phyloP scores from a whole-genome alignment of 257 asterid species.

The Verbascum thapsus region DNA sequence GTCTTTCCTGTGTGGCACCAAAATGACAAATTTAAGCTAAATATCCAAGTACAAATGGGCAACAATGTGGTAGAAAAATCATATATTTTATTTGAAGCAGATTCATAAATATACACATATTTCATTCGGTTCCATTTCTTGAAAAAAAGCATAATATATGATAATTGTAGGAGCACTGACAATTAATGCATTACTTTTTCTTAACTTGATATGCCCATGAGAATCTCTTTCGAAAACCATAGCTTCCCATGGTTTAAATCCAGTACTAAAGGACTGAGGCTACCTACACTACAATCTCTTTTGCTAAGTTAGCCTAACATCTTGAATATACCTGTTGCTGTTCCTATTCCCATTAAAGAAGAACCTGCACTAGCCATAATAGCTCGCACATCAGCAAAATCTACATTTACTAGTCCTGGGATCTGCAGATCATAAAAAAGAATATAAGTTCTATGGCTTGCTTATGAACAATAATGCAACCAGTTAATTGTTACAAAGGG shows the following conservation, averaged over 20 bases:
- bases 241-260: too few species aligned
- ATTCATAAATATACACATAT: not conserved
- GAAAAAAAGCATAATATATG: constrained; percentile 10
- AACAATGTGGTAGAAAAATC: not conserved
- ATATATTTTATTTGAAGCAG: not conserved
- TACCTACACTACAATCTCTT: too few species aligned
- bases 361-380: constrained; percentile 97
- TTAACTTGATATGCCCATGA: not conserved
- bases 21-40: constrained; percentile 24
- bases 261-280: too few species aligned
- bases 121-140: constrained; percentile 1
- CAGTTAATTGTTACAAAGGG: constrained; percentile 16
- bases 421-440: constrained; percentile 57
- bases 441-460: constrained; percentile 7
- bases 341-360: constrained; percentile 94
- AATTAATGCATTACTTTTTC: constrained; percentile 6
- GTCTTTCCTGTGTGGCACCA: constrained; percentile 66
- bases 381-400: constrained; percentile 98
- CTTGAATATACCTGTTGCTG: constrained; percentile 74
- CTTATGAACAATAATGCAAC: constrained; percentile 13
- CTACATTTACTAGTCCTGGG: constrained; percentile 94
- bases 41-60: constrained; percentile 15
- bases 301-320: not conserved
- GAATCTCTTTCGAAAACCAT: not conserved
- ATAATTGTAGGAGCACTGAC: constrained; percentile 2